Base-by-base conservation (phyloP, 805 yeast genomes). In the Candida sanyiensis region DNA sequence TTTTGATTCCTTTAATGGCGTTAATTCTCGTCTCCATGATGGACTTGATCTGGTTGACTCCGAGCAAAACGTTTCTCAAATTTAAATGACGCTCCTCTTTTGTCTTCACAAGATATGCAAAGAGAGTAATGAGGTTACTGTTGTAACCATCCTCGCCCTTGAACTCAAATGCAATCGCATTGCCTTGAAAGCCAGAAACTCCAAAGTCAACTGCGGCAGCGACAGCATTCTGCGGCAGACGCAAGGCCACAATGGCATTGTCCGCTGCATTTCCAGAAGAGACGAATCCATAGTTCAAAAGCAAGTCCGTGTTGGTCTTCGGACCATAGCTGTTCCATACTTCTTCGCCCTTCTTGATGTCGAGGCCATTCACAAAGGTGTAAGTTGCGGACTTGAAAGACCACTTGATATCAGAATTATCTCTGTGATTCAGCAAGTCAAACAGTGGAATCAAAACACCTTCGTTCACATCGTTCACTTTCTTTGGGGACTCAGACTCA, bases 321-420 rank as follows among this genome's bases (percentile, higher is more conserved):
- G 83, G 77, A 2, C 96, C 97, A 58, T 89, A 88, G 58, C 85
- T 84, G 56, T 88, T 88, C 60, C 61, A 84, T 1, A 89, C 45
- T 54, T 86, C 82, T 3, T 61, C 56, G 2, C 72, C 73, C 2
- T 44, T 46, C 3, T 41, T 35, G n/a, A 49, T 36, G 7, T 40
- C 31, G 4, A 64, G 57, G 15, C 65, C 62, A 0, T 73, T 56
- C 28, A 57, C 60, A 47, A 79, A 78, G n/a, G 58, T 52, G 41
- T 74, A 71, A 2, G 49, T 52, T 2, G 42, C 50, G 17, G 42
- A 49, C 1, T 38, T 30, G 32, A 45, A 52, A 2, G 47, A 51
- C 97, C 97, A 89, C 15, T 72, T 62, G 1, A 86, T 89, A 15
- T 73, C 64, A 0, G 80, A 64, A 23, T 55, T 60, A 7, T 80